A percentile compares a stretch with the other conserved stretches of the same genome.
Conservation (phyloP, 805 yeast genomes). For the Wickerhamomyces kurtzmanii region DNA sequence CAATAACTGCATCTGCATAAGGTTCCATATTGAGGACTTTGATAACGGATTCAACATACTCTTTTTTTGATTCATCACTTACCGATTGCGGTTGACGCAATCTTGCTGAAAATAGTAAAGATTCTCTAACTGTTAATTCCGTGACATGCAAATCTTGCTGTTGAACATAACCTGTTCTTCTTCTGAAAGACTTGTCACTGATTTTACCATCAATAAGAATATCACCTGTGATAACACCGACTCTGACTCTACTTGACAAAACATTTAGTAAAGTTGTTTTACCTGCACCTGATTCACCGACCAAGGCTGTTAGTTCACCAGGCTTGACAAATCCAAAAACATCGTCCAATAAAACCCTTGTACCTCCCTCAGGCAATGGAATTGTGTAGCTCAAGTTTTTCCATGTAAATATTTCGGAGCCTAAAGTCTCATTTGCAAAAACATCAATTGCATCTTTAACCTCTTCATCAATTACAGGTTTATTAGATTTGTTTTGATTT, state of each 20-base stretch:
- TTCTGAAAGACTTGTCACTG: constrained; percentile 40
- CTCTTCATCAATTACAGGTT: constrained; percentile 13
- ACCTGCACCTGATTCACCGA: constrained; percentile 60
- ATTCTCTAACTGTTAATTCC: constrained; percentile 22
- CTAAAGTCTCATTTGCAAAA: too few species aligned
- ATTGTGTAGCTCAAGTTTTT: constrained; percentile 57
- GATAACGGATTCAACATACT: constrained; percentile 41
- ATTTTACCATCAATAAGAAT: constrained; percentile 47
- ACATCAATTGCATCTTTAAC: constrained; percentile 30
- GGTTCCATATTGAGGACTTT: constrained; percentile 36
- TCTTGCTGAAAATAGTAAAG: constrained; percentile 36
- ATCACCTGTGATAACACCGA: constrained; percentile 51
- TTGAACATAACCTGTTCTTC: constrained; percentile 49
- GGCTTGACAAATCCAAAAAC: constrained; percentile 66
- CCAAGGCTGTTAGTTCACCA: constrained; percentile 45
- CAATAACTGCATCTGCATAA: constrained; percentile 44
- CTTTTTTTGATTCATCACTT: constrained; percentile 28
- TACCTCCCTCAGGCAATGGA: constrained; percentile 45
- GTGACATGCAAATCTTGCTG: constrained; percentile 45
- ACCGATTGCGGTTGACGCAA: constrained; percentile 37
- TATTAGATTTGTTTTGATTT: not conserved
- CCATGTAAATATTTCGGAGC: constrained; percentile 60
- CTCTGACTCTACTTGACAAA: constrained; percentile 38
- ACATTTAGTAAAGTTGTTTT: constrained; percentile 47
- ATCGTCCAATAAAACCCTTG: constrained; percentile 42